A percentile compares a stretch with the other conserved stretches of the same genome.
Evolutionary conservation across 805 yeast genomes (phyloP).

Genomic region (Yarrowia keelungensis): DNA sequence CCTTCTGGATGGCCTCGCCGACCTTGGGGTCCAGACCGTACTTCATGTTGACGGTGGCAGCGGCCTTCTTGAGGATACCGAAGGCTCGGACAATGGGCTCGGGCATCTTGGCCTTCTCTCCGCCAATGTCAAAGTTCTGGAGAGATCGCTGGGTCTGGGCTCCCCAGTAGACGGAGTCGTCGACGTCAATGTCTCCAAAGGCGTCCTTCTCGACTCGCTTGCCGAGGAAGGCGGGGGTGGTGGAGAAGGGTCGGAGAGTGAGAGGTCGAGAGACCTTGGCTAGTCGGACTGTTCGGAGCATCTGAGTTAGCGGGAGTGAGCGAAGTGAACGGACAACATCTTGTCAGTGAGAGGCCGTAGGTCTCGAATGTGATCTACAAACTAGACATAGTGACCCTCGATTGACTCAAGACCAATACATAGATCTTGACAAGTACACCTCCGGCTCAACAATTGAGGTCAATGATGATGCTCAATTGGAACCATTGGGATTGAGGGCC

Average conservation of each 20-base stretch:
- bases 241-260: slow-evolving; percentile 40
- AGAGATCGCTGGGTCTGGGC: slow-evolving; percentile 94
- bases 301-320: neutral
- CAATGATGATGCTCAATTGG: no score
- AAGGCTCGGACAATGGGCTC: slow-evolving; percentile 89
- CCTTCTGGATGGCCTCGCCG: slow-evolving; percentile 84
- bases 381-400: no score
- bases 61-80: slow-evolving; percentile 91
- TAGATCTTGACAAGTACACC: no score
- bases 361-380: no score
- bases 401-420: no score
- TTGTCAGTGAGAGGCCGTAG: no score
- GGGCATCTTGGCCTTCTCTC: slow-evolving; percentile 88
- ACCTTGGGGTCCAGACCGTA: slow-evolving; percentile 88
- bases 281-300: slow-evolving; percentile 33
- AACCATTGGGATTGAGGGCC: no score
- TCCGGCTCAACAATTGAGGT: no score
- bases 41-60: slow-evolving; percentile 86
- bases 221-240: slow-evolving; percentile 41
- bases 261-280: slow-evolving; percentile 32
- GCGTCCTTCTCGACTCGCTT: slow-evolving; percentile 90
- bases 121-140: slow-evolving; percentile 95
- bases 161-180: slow-evolving; percentile 89
- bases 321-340: no score
- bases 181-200: slow-evolving; percentile 94